phyloP scores from a whole-genome alignment of 1,139 yeast genomes.

The Yamadazyma kanchanaburiensis region DNA sequence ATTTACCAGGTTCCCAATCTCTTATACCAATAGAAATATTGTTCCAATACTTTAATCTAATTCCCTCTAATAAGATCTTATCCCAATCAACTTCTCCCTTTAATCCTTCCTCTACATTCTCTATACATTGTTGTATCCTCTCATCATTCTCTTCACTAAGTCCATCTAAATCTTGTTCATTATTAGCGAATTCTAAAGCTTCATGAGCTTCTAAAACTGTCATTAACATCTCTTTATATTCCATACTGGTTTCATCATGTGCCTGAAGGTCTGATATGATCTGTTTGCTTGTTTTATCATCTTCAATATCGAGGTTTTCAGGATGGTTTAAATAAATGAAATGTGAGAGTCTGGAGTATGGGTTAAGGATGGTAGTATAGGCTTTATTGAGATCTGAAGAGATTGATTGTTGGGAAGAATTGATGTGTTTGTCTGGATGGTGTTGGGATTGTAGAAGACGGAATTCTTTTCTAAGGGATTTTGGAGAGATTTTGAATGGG shows the following conservation, averaged over 20 bases:
- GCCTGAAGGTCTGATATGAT: slow-evolving; percentile 33
- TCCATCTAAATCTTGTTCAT: slow-evolving; percentile 53
- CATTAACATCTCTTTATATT: slow-evolving; percentile 61
- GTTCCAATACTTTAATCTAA: slow-evolving; percentile 79
- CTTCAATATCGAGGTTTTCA: slow-evolving; percentile 35
- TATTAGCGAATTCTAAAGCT: slow-evolving; percentile 59
- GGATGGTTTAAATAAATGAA: slow-evolving; percentile 36
- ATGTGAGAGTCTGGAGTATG: slow-evolving; percentile 57
- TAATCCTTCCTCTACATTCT: slow-evolving; percentile 25
- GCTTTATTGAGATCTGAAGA: slow-evolving; percentile 71
- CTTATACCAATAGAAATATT: slow-evolving; percentile 71
- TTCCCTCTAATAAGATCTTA: slow-evolving; percentile 61
- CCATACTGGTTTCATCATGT: slow-evolving; percentile 25
- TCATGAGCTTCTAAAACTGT: slow-evolving; percentile 82
- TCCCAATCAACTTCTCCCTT: slow-evolving; percentile 47
- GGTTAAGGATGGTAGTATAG: slow-evolving; percentile 64
- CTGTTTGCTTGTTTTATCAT: slow-evolving; percentile 37
- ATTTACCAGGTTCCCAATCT: slow-evolving; percentile 76
- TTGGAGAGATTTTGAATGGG: slow-evolving; percentile 54
- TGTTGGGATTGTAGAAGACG: slow-evolving; percentile 64
- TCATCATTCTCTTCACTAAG: slow-evolving; percentile 54
- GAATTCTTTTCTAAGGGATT: slow-evolving; percentile 67
- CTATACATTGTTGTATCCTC: slow-evolving; percentile 46
- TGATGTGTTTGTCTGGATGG: slow-evolving; percentile 71
- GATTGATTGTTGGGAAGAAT: slow-evolving; percentile 18